A percentile compares a stretch with the other conserved stretches of the same genome.
Evolutionary conservation across 75 land plant genomes (phyloP).

Genomic region (Adiantum capillusveneris): DNA sequence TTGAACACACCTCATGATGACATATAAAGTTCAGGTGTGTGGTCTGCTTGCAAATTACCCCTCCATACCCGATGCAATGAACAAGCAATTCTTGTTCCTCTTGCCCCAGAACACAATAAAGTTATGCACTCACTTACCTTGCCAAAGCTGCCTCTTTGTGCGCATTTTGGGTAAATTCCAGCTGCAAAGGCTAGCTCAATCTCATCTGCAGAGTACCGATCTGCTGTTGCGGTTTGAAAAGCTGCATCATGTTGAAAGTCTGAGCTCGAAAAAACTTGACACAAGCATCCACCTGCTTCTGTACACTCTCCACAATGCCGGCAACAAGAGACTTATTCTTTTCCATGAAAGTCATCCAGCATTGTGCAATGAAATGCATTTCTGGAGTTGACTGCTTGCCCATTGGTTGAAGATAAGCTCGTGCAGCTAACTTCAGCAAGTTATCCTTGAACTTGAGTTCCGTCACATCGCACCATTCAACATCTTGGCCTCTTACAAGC

Average conservation of each 20-base stretch:
- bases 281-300: background rate
- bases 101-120: too few species aligned
- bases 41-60: too few species aligned
- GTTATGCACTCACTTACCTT: too few species aligned
- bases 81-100: too few species aligned
- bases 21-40: too few species aligned
- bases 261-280: background rate
- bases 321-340: background rate
- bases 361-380: background rate
- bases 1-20: too few species aligned
- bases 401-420: slow-evolving; percentile 3
- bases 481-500: background rate
- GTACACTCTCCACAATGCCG: background rate
- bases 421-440: background rate
- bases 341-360: background rate
- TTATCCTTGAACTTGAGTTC: background rate
- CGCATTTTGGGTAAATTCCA: too few species aligned
- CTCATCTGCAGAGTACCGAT: too few species aligned
- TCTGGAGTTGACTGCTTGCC: background rate
- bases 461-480: slow-evolving; percentile 5
- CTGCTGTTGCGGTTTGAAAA: background rate
- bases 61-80: too few species aligned
- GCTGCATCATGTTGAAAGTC: background rate
- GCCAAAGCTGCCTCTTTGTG: too few species aligned
- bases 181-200: too few species aligned